phyloP scores from a whole-genome alignment of 1,139 yeast genomes.

The Lodderomyces margitis region DNA sequence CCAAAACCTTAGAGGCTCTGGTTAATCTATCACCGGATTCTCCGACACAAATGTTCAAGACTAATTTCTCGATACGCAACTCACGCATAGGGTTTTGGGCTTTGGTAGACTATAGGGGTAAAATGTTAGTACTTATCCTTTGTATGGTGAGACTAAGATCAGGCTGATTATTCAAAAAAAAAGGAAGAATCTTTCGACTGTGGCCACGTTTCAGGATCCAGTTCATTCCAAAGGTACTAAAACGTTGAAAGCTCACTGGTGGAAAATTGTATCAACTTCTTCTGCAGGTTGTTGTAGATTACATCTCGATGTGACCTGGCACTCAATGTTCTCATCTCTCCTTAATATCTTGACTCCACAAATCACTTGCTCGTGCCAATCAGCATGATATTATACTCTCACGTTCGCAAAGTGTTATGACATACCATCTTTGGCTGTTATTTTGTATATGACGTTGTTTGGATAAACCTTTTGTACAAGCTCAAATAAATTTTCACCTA shows the following conservation, averaged over 20 bases:
- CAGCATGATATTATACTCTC: no score
- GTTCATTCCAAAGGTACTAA: no score
- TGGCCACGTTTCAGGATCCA: no score
- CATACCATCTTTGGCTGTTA: slow-evolving; percentile 16
- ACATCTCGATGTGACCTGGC: no score
- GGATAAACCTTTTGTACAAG: slow-evolving; percentile 1
- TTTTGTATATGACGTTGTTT: slow-evolving; percentile 3
- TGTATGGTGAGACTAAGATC: not conserved
- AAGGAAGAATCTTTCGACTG: no score
- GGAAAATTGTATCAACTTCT: no score
- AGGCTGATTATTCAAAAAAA: not conserved
- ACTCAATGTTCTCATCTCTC: no score
- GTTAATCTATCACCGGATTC: slow-evolving; percentile 99
- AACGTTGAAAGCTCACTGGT: no score
- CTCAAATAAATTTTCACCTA: slow-evolving; percentile 1
- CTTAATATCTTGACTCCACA: no score
- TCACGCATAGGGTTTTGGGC: slow-evolving; percentile 86
- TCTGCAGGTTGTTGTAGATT: no score
- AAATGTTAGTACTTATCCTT: slow-evolving; percentile 17
- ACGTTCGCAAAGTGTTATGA: slow-evolving; percentile 3
- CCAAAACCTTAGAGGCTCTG: slow-evolving; percentile 99
- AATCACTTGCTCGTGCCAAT: no score
- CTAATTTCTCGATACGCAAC: slow-evolving; percentile 98
- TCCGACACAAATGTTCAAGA: slow-evolving; percentile 99
- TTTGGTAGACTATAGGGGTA: slow-evolving; percentile 25